Base-by-base conservation (phyloP, 1,284 basidiomycete genomes). In the Pseudozyma hubeiensis region DNA sequence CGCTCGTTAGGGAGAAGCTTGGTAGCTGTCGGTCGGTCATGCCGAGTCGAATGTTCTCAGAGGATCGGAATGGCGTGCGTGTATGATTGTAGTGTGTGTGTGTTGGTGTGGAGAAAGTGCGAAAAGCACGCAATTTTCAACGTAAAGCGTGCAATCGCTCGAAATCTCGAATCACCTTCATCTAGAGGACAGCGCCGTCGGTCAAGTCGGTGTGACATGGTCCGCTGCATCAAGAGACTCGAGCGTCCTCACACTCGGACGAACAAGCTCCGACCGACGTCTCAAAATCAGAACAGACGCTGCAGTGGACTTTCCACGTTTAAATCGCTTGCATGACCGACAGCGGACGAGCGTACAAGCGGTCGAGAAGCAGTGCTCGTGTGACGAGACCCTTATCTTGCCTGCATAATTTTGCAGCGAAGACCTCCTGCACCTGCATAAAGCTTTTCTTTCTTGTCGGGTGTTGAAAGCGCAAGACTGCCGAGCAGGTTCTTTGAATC, bases 41-140 rank as follows among this genome's bases (percentile, higher is more conserved):
- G 31, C 30, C n/a, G 31, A 24, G n/a, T 45, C 43, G 43, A 24
- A 13, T 8, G 43, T 24, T 5, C 31, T 17, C 30, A 13, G 33
- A 35, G 5, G n/a, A 37, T 46, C 13, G 24, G 34, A 19, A 49
- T 49, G 48, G 33, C 48, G 48, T 49, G 48, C 24, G 24, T 24
- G 24, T 24, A 24, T 24, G 24, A 24, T 24, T 24, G 4, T 1
- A 24, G 24, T 24, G 24, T 24, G 24, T 31, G 49, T 51, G 49
- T 53, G 52, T 45, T 45, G 33, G 52, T 45, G 41, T 53, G 53
- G 53, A 50, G 43, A 53, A 34, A 41, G 16, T 31, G 14, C 29
- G 31, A 39, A 14, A 50, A 64, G 61, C 61, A 64, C 61, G 61
- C 61, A 52, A 64, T 64, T 57, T 57, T 57, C 2, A n/a, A 16